Percentiles rank a stretch among this genome's conserved stretches.
Evolutionary conservation across 371 early-diverging fungal genomes (phyloP).

Genomic region (Quaeritorhiza haematococci): DNA sequence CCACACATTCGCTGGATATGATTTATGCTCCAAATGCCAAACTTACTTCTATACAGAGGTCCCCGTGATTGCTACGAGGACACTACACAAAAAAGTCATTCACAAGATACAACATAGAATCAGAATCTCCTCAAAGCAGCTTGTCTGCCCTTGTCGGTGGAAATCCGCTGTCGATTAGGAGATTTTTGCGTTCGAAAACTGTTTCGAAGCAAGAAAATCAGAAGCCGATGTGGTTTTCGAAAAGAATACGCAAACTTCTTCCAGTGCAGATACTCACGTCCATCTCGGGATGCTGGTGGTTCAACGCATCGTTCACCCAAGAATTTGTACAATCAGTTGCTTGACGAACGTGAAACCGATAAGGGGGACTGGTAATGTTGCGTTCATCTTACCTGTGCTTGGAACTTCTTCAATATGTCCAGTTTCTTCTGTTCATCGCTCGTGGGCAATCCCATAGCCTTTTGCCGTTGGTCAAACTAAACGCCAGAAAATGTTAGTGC

Average conservation of each 20-base stretch:
- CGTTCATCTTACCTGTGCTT: slow-evolving; percentile 38
- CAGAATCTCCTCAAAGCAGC: too few relatives aligned
- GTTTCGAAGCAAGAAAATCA: not conserved
- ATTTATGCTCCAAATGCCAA: too few relatives aligned
- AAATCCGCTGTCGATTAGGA: too few relatives aligned
- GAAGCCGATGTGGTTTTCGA: not conserved
- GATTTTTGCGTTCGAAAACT: slow-evolving; percentile 27
- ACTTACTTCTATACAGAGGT: too few relatives aligned
- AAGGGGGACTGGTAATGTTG: not conserved
- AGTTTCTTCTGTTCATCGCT: slow-evolving; percentile 79
- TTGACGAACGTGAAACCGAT: not conserved
- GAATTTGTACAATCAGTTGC: not conserved
- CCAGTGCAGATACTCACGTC: slow-evolving; percentile 26
- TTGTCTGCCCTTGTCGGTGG: too few relatives aligned
- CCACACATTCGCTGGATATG: too few relatives aligned
- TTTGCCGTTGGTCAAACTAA: slow-evolving; percentile 89
- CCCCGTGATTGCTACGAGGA: too few relatives aligned
- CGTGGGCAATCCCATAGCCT: slow-evolving; percentile 72
- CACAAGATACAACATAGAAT: too few relatives aligned
- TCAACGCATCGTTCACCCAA: not conserved
- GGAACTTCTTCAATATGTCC: slow-evolving; percentile 73
- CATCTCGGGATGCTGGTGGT: slow-evolving; percentile 47
- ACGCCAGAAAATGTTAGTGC: not conserved
- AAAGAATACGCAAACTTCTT: not conserved
- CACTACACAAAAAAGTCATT: too few relatives aligned